Conservation (phyloP, 108 stramenopile genomes). For the Cyclotella baltica region DNA sequence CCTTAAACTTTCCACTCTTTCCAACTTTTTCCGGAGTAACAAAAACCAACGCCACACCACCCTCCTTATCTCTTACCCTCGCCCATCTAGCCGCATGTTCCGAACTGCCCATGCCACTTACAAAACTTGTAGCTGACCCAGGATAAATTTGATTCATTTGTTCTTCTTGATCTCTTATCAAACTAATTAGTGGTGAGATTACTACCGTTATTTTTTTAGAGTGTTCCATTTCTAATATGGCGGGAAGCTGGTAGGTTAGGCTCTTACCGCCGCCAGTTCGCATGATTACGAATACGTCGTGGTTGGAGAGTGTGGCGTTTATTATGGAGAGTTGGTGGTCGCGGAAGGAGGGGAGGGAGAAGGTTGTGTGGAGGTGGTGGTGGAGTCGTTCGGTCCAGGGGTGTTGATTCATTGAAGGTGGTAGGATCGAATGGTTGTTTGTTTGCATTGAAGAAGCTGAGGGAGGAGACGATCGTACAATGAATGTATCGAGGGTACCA, state of each 20-base stretch:
- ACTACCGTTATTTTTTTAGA: slow-evolving; percentile 78
- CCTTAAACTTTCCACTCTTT: slow-evolving; percentile 57
- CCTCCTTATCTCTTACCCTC: slow-evolving; percentile 64
- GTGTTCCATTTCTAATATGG: slow-evolving; percentile 60
- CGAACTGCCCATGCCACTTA: slow-evolving; percentile 62
- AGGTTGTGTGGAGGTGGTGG: slow-evolving; percentile 63
- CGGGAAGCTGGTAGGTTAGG: slow-evolving; percentile 93
- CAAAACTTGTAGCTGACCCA: slow-evolving; percentile 66
- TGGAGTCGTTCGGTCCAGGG: slow-evolving; percentile 51
- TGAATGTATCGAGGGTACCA: not conserved
- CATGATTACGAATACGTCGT: slow-evolving; percentile 95
- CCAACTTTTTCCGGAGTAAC: slow-evolving; percentile 95
- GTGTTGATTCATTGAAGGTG: slow-evolving; percentile 1
- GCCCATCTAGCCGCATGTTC: slow-evolving; percentile 75
- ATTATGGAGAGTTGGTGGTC: slow-evolving; percentile 89
- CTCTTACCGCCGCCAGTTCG: slow-evolving; percentile 94
- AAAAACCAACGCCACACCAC: slow-evolving; percentile 84
- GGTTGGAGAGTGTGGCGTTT: slow-evolving; percentile 72
- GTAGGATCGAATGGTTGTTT: not conserved
- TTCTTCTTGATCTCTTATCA: slow-evolving; percentile 96
- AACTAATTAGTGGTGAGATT: slow-evolving; percentile 88
- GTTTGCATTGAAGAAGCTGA: not conserved
- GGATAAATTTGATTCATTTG: slow-evolving; percentile 80
- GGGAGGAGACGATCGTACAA: not conserved
- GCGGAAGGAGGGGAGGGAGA: slow-evolving; percentile 79